These are phyloP conservation scores for Penicillium paxilli DNA, from an alignment of 495 filamentous ascomycete genomes.

Conservation along the genomic window DNA sequence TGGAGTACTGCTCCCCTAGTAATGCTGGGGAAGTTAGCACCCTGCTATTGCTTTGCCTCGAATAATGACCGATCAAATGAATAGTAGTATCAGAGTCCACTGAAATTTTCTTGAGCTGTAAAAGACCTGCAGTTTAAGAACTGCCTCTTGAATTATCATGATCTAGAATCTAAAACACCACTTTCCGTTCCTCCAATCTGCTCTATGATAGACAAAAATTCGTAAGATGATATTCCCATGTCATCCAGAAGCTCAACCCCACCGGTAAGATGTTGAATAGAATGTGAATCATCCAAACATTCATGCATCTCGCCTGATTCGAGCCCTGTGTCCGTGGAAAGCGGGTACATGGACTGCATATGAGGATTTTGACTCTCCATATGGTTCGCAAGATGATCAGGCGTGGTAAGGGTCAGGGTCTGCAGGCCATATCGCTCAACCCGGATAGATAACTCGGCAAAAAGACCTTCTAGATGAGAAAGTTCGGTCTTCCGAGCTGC, in stretches of 20 bases:
- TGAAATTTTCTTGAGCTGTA: no score
- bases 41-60: no score
- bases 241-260: conserved; percentile 25
- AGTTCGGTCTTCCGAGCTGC: conserved; percentile 29
- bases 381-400: background rate
- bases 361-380: background rate
- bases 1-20: no score
- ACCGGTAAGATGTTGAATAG: background rate
- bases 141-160: background rate
- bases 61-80: no score
- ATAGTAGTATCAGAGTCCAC: no score
- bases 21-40: no score
- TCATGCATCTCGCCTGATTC: background rate
- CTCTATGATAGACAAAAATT: conserved; percentile 30
- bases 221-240: conserved; percentile 34
- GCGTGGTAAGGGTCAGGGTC: conserved; percentile 9
- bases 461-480: conserved; percentile 21
- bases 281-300: background rate
- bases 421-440: conserved; percentile 18
- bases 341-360: background rate
- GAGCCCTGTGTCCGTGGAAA: background rate
- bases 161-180: background rate
- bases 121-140: no score
- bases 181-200: conserved; percentile 17
- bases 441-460: conserved; percentile 19